Evolutionary conservation across 202 grass and related monocot genomes (phyloP), one percentile per base, ranked within the genome.

Genomic region (Saccharum hybrid): DNA sequence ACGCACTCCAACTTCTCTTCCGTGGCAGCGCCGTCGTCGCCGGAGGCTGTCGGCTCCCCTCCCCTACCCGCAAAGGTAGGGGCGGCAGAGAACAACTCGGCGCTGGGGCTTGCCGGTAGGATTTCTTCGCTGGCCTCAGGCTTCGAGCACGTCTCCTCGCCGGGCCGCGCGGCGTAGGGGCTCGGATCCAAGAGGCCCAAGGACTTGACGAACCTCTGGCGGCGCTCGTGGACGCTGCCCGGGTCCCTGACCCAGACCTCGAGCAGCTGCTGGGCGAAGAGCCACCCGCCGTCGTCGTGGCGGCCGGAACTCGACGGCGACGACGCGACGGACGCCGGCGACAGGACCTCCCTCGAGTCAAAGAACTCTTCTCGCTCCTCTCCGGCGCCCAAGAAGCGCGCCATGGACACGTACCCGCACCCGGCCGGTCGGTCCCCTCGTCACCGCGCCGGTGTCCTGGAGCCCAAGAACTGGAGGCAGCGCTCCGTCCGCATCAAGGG

Each of bases 291-390:
- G 52, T 57, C 76, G 63, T 83, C 52, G 28, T 71, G 54, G 65
- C 60, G 83, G 33, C 76, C 62, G 8, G 89, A 92, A 73, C 83
- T 90, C 45, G 71, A 71, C 26, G 93, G 90, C 18, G 92, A 90
- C 15, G 87, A 91, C 11, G 87, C 90, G 56, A 76, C 66, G 26
- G 79, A 93, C 51, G 83, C 57, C n/a, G 96, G 89, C 18, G 87
- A 93, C 15, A 95, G 40, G 34, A 86, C 89, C 78, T 96, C 96
- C 77, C 85, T 92, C 0, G 96, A 86, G 65, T 98, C 91, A 56
- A 94, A 96, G 88, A 96, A 94, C 74, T 88, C 82, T 2, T 94
- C 95, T 19, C 82, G 81, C 28, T 4, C 71, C 13, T 81, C 87
- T 34, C 45, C 86, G 3, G 37, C 80, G 6, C n/a, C 16, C 48